Evolutionary conservation across 495 filamentous ascomycete genomes (phyloP).

Genomic region (Trichoderma gamsii): DNA sequence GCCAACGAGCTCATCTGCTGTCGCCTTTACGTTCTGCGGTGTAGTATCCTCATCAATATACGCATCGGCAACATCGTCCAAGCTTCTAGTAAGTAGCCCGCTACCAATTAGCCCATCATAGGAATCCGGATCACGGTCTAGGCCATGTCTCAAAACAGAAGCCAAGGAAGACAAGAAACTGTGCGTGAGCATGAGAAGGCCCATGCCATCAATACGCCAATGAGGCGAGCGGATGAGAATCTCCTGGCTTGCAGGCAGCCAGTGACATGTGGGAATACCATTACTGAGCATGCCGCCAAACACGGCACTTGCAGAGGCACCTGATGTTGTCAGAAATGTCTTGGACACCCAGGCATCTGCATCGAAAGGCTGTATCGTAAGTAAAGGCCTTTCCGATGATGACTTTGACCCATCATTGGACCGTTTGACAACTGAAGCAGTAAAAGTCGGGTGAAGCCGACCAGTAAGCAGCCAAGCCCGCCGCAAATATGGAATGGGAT

Average conservation of each 20-base stretch:
- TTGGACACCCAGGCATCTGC: not conserved
- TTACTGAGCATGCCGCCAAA: not conserved
- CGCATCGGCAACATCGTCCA: conserved; percentile 3
- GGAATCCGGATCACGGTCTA: not conserved
- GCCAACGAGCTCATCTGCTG: not conserved
- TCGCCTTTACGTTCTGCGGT: not conserved
- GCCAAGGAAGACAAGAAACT: conserved; percentile 20
- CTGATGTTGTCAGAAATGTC: not conserved
- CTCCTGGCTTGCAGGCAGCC: not conserved
- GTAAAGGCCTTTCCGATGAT: not conserved
- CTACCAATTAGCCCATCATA: not conserved
- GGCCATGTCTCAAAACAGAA: not conserved
- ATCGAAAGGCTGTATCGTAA: not conserved
- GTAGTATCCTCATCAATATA: not conserved
- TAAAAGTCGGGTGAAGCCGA: not conserved
- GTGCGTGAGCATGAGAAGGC: conserved; percentile 21
- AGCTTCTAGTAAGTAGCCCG: not conserved
- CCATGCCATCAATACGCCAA: conserved; percentile 28
- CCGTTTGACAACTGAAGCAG: not conserved
- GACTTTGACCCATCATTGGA: not conserved
- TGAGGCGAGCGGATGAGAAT: conserved; percentile 23
- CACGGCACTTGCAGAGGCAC: not conserved
- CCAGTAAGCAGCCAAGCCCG: not conserved
- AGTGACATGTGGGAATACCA: not conserved
- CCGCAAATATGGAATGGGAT: not conserved